Conservation (phyloP, 1,284 basidiomycete genomes). For the Cryptococcus deneoformans region DNA sequence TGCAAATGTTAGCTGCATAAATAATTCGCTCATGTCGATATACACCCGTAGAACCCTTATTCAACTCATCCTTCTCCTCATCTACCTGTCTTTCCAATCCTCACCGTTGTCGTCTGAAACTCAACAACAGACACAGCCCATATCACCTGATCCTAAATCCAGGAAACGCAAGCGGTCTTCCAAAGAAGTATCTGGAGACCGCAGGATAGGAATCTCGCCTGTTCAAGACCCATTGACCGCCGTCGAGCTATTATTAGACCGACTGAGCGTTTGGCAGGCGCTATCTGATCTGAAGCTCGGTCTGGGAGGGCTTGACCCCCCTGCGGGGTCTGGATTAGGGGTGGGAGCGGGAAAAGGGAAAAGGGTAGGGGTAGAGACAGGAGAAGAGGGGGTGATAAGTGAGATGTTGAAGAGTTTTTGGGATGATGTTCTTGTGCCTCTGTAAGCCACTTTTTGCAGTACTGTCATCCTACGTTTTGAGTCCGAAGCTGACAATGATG, state of each 20-base stretch:
- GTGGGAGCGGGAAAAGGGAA: background rate
- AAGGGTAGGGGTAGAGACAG: background rate
- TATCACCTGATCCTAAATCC: slow-evolving; percentile 4
- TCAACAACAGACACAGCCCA: background rate
- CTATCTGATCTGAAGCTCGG: slow-evolving; percentile 37
- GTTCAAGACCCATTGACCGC: slow-evolving; percentile 23
- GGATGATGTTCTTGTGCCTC: slow-evolving; percentile 22
- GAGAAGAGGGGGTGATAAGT: slow-evolving; percentile 13
- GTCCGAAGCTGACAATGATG: background rate
- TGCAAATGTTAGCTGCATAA: background rate
- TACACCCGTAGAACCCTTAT: slow-evolving; percentile 26
- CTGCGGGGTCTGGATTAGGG: background rate
- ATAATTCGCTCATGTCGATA: background rate
- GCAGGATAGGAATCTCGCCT: slow-evolving; percentile 4
- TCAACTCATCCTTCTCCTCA: slow-evolving; percentile 34
- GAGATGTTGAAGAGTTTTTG: slow-evolving; percentile 25
- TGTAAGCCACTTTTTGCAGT: slow-evolving; percentile 14
- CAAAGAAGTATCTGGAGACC: background rate
- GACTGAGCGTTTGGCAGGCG: slow-evolving; percentile 42
- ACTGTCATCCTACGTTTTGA: background rate
- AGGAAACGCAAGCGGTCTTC: slow-evolving; percentile 9
- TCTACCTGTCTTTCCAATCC: slow-evolving; percentile 15
- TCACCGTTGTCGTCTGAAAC: background rate
- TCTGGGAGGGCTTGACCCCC: background rate
- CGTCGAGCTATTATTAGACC: slow-evolving; percentile 37